These are phyloP conservation scores for Rhodamnia rubescens DNA, from an alignment of 345 rosid genomes.

Conservation along the genomic window DNA sequence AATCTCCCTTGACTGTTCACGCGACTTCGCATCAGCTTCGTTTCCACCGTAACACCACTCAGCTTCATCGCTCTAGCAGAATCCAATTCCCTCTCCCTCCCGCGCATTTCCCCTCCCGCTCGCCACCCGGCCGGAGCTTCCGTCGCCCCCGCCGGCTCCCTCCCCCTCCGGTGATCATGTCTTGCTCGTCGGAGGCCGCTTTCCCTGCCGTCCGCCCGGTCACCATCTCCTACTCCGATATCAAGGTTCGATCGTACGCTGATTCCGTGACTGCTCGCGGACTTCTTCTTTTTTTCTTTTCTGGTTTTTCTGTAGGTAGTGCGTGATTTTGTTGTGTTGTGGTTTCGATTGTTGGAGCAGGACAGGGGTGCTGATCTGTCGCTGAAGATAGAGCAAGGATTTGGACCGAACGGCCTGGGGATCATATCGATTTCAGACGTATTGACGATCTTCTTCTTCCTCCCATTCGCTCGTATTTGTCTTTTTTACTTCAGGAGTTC, in stretches of 20 bases:
- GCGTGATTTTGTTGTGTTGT: neutral
- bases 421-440: constrained; percentile 65
- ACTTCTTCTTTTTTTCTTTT: neutral
- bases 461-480: neutral
- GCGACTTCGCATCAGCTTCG: neutral
- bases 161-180: constrained; percentile 18
- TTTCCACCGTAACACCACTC: too few relatives aligned
- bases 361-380: constrained; percentile 56
- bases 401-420: constrained; percentile 85
- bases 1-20: neutral
- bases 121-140: neutral
- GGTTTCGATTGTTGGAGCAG: constrained; percentile 20
- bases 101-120: neutral
- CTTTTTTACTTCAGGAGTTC: neutral
- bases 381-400: constrained; percentile 62
- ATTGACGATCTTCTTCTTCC: neutral
- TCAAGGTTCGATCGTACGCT: constrained; percentile 31
- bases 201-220: constrained; percentile 55
- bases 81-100: neutral
- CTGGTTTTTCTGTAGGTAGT: too few relatives aligned
- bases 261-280: constrained; percentile 4
- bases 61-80: neutral
- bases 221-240: constrained; percentile 59
- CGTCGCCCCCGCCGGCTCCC: neutral
- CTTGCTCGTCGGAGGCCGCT: constrained; percentile 1